Evolutionary conservation across 202 grass and related monocot genomes (phyloP), one percentile per base, ranked within the genome.

Genomic region (Panicum hallii): DNA sequence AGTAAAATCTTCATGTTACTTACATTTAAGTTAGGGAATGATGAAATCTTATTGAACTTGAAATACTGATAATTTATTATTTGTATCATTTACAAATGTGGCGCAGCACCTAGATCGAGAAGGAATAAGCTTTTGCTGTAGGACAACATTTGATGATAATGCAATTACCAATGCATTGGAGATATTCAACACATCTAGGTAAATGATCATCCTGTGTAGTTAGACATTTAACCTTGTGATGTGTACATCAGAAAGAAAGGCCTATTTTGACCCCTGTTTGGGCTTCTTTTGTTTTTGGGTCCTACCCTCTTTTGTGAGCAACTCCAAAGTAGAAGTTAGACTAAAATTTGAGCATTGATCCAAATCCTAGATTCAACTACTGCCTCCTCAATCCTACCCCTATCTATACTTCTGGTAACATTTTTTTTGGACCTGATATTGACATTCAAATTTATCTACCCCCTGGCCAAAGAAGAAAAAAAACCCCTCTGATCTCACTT

Each of bases 101-200:
- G 53, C 87, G 65, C 82, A 98, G 95, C 83, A 90, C 74, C 87
- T 98, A 72, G 91, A 98, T 80, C 89, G 78, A 79, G 85, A 93
- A 90, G 95, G 95, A 73, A 81, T 98, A 83, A 93, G 90, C 71
- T 98, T 92, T 88, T 98, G 95, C 87, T 95, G 92, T 68, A 85
- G 88, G 74, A 92, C 90, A 74, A 95, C 95, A 13, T 92, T 90
- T 74, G 92, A 95, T 81, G 95, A 98, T 46, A 98, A 98, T 90
- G 93, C 95, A 65, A 95, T 98, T 67, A 98, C 95, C 71, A 98
- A 98, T 64, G 93, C 95, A 34, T 86, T 98, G 62, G 95, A 98
- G 61, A 98, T 98, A 85, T 98, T 92, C 62, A 84, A 90, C 70
- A 90, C 84, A 79, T 70, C 91, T 49, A 93, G 92, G 95, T 95